Evolutionary conservation across 805 yeast genomes (phyloP).

Genomic region (Tetrapisispora fleetii): DNA sequence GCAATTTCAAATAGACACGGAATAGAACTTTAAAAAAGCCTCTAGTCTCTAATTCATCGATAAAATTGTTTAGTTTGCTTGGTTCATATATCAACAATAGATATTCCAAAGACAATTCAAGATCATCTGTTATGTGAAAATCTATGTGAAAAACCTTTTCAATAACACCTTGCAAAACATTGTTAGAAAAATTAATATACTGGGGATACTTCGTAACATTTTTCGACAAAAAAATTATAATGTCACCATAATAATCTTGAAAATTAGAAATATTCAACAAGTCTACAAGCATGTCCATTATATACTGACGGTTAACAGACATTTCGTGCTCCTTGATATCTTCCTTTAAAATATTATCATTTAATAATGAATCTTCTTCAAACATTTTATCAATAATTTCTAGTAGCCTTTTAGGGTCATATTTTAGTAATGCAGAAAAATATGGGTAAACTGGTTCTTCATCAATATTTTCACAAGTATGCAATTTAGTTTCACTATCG

Average conservation of each 20-base stretch:
- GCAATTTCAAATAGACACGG: slow-evolving; percentile 13
- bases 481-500: slow-evolving; percentile 28
- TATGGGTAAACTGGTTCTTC: slow-evolving; percentile 60
- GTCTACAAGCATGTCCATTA: slow-evolving; percentile 62
- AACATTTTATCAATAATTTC: slow-evolving; percentile 69
- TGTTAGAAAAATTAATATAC: slow-evolving; percentile 63
- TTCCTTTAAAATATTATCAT: slow-evolving; percentile 41
- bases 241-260: slow-evolving; percentile 25
- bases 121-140: slow-evolving; percentile 16
- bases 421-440: slow-evolving; percentile 44
- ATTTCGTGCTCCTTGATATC: slow-evolving; percentile 10
- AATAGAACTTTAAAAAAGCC: slow-evolving; percentile 19
- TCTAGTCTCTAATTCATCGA: slow-evolving; percentile 15
- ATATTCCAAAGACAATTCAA: slow-evolving; percentile 64
- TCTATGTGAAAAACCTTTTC: slow-evolving; percentile 32
- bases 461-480: slow-evolving; percentile 19
- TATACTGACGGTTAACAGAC: slow-evolving; percentile 57
- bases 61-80: slow-evolving; percentile 37
- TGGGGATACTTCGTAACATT: slow-evolving; percentile 81
- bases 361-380: slow-evolving; percentile 73
- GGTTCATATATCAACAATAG: slow-evolving; percentile 61
- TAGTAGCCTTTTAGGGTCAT: slow-evolving; percentile 50
- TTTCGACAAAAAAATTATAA: slow-evolving; percentile 66
- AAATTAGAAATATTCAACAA: slow-evolving; percentile 34
- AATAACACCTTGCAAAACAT: slow-evolving; percentile 40